Percentiles rank a stretch among this genome's conserved stretches.
Evolutionary conservation across 345 rosid genomes (phyloP).

Genomic region (Laguncularia racemosa): DNA sequence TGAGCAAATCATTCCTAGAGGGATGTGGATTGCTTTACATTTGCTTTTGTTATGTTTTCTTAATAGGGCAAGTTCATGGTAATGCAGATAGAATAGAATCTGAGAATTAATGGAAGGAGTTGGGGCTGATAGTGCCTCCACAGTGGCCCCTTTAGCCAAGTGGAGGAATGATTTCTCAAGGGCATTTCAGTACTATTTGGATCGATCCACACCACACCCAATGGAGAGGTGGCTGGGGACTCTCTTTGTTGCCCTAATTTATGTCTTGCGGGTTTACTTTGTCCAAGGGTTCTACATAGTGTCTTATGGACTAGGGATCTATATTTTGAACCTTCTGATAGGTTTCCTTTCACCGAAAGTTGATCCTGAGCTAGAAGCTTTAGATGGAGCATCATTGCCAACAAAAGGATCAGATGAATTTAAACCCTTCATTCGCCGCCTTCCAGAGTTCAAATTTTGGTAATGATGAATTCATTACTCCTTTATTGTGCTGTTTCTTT

Average conservation of each 20-base stretch:
- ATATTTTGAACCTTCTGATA: conserved; percentile 67
- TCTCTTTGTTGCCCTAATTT: conserved; percentile 37
- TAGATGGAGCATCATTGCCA: conserved; percentile 45
- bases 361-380: conserved; percentile 66
- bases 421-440: conserved; percentile 75
- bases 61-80: no score
- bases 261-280: conserved; percentile 45
- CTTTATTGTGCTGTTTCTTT: not conserved
- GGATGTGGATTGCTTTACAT: no score
- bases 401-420: conserved; percentile 48
- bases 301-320: conserved; percentile 65
- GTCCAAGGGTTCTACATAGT: conserved; percentile 56
- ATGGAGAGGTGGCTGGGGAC: conserved; percentile 60
- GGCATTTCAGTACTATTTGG: conserved; percentile 45
- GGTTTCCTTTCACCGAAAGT: conserved; percentile 74
- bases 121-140: conserved; percentile 24
- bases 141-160: conserved; percentile 30
- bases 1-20: no score
- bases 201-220: conserved; percentile 43
- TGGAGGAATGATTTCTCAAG: conserved; percentile 41
- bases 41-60: no score
- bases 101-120: conserved; percentile 27
- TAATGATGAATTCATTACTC: conserved; percentile 14
- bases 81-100: no score
- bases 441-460: conserved; percentile 83